Conservation (phyloP, 768 basidiomycete species). For the Suillus decipiens region DNA sequence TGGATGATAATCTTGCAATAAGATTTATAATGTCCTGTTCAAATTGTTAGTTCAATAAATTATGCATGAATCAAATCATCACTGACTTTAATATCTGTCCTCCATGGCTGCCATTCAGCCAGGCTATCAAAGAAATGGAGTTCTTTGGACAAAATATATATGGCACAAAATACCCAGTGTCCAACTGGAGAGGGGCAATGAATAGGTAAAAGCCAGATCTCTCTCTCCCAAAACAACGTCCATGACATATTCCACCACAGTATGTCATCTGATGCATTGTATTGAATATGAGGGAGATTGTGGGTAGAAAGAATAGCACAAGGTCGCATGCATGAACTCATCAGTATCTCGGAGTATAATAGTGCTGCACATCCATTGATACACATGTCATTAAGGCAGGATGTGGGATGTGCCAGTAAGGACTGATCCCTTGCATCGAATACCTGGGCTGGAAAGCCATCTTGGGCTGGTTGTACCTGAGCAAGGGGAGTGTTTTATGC, state of each 20-base stretch:
- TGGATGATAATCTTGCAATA: background rate
- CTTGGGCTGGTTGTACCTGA: background rate
- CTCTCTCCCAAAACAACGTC: slow-evolving; percentile 29
- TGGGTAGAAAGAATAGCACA: slow-evolving; percentile 8
- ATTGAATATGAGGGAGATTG: background rate
- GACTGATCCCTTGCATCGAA: slow-evolving; percentile 10
- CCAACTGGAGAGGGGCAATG: slow-evolving; percentile 20
- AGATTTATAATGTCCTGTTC: slow-evolving; percentile 6
- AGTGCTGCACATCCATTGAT: slow-evolving; percentile 12
- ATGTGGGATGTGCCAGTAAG: slow-evolving; percentile 4
- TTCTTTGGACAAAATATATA: background rate
- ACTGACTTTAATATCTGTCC: background rate
- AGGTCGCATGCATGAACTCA: background rate
- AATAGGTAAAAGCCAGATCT: slow-evolving; percentile 38
- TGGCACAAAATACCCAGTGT: slow-evolving; percentile 38
- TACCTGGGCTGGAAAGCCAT: slow-evolving; percentile 6
- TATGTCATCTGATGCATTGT: slow-evolving; percentile 10
- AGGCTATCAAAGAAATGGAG: slow-evolving; percentile 12
- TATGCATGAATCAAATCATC: too few relatives aligned
- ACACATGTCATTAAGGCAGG: slow-evolving; percentile 5
- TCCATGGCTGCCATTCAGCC: slow-evolving; percentile 3
- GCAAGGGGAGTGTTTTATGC: background rate
- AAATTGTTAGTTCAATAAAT: background rate
- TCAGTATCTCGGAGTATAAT: slow-evolving; percentile 6
- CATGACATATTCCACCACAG: slow-evolving; percentile 23